A percentile compares a stretch with the other conserved stretches of the same genome.
Conservation (phyloP, 129 eudicot genomes). For the Chrysanthemum makinoi region DNA sequence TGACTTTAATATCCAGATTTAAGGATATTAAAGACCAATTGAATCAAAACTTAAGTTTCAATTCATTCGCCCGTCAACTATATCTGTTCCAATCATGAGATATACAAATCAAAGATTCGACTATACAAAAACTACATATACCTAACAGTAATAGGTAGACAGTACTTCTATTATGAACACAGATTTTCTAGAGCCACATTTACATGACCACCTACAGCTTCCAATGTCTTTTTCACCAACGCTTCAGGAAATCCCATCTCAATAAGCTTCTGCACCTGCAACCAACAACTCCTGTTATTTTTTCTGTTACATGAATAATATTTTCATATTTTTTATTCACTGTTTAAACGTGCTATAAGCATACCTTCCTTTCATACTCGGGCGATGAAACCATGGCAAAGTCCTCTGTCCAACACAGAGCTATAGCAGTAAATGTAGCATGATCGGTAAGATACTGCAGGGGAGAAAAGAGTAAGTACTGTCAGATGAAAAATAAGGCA, state of each 20-base stretch:
- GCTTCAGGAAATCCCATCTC: slow-evolving; percentile 43
- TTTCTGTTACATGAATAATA: background rate
- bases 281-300: background rate
- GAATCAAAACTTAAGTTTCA: slow-evolving; percentile 12
- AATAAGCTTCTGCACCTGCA: slow-evolving; percentile 41
- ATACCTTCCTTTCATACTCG: slow-evolving; percentile 30
- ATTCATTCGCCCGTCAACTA: background rate
- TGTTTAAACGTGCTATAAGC: background rate
- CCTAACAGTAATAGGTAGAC: background rate
- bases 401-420: slow-evolving; percentile 37
- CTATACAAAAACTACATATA: slow-evolving; percentile 19
- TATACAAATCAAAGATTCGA: slow-evolving; percentile 9
- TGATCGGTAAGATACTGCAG: slow-evolving; percentile 32
- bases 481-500: background rate
- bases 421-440: slow-evolving; percentile 27
- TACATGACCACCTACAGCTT: slow-evolving; percentile 37
- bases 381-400: slow-evolving; percentile 32
- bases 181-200: slow-evolving; percentile 21
- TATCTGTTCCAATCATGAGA: background rate
- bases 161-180: background rate
- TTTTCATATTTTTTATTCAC: background rate
- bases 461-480: slow-evolving; percentile 30
- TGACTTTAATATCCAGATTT: background rate
- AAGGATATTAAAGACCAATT: background rate
- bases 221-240: slow-evolving; percentile 25